Base-by-base conservation (phyloP, 768 basidiomycete genomes). In the Podaxis sp. region DNA sequence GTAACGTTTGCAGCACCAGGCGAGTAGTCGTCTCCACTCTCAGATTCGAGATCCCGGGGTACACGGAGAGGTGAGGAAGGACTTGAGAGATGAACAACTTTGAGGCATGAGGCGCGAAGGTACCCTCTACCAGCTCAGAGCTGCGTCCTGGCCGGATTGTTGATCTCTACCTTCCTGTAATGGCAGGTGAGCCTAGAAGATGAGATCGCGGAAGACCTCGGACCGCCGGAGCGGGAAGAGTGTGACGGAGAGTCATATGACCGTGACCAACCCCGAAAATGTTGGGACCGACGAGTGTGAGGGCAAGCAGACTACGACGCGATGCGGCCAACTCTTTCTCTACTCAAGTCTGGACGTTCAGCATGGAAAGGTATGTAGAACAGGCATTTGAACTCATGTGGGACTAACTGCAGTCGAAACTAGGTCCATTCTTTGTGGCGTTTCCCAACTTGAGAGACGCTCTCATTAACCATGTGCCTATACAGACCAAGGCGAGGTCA, bases 381-480 rank as follows among this genome's bases (percentile, higher is more conserved):
- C 4, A 54, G 20, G 1, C 37, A 46, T 3, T 12, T 13, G 17
- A 11, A 10, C 10, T 28, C 24, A 44, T 38, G 13, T 36, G 8
- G n/a, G 49, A 33, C 26, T 49, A 50, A 66, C 2, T n/a, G 11
- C 22, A 59, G 30, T 26, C 12, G 20, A 36, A 4, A 5, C 3
- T 53, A 99, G 96, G 96, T 4, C 96, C 96, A 12, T 97, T 87
- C 75, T 99, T 99, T 70, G 90, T 95, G 56, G 86, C 95, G 20
- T 98, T 98, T 76, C 92, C 94, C 2, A 91, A 92, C 69, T 79
- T 99, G 62, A 83, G 86, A 33, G 87, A 95, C 46, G 90, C 96
- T 2, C 77, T 93, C 60, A 78, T 86, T 64, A 88, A 88, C 74
- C 92, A 92, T 74, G 80, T 85, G n/a, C 87, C 95, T 0, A 95